A percentile compares a stretch with the other conserved stretches of the same genome.
These are phyloP conservation scores for Lecanicillium sp. DNA, from an alignment of 2,329 filamentous ascomycete genomes.

Conservation along the genomic window DNA sequence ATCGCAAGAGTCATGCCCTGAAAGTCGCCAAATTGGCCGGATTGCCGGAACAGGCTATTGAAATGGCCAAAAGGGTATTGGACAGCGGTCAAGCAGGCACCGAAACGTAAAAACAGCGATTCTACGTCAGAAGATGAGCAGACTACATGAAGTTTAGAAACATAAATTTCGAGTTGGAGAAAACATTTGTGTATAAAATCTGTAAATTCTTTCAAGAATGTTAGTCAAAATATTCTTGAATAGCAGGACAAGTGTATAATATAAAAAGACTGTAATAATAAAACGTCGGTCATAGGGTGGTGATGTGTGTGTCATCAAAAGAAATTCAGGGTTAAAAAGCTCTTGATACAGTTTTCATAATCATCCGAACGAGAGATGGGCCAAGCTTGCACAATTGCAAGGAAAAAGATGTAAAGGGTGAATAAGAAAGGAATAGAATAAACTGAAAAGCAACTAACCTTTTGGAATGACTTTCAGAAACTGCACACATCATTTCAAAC, in stretches of 20 bases:
- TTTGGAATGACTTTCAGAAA: slow-evolving; percentile 13
- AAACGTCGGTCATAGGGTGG: slow-evolving; percentile 42
- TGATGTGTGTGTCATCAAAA: slow-evolving; percentile 52
- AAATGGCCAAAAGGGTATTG: slow-evolving; percentile 55
- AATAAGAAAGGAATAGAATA: slow-evolving; percentile 11
- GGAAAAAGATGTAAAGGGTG: too few species aligned
- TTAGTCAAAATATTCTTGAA: too few species aligned
- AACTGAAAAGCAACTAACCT: slow-evolving; percentile 43
- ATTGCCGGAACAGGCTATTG: slow-evolving; percentile 63
- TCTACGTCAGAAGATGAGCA: too few species aligned
- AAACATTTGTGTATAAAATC: too few species aligned
- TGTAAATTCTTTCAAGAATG: too few species aligned
- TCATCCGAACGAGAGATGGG: slow-evolving; percentile 35
- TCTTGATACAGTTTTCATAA: slow-evolving; percentile 49
- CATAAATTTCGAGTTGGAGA: too few species aligned
- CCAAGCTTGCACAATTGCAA: slow-evolving; percentile 9
- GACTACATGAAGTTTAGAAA: too few species aligned
- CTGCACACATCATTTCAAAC: neutral
- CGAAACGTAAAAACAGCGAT: too few species aligned
- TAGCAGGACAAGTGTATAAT: too few species aligned
- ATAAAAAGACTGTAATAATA: slow-evolving; percentile 6
- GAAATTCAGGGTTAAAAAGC: slow-evolving; percentile 60
- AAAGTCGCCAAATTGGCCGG: slow-evolving; percentile 90
- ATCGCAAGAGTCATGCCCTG: slow-evolving; percentile 79
- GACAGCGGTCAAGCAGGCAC: slow-evolving; percentile 4